Evolutionary conservation across 164 flowering plant species (phyloP), one percentile per base, ranked within the genome.

Genomic region (Cinnamomum micranthum): DNA sequence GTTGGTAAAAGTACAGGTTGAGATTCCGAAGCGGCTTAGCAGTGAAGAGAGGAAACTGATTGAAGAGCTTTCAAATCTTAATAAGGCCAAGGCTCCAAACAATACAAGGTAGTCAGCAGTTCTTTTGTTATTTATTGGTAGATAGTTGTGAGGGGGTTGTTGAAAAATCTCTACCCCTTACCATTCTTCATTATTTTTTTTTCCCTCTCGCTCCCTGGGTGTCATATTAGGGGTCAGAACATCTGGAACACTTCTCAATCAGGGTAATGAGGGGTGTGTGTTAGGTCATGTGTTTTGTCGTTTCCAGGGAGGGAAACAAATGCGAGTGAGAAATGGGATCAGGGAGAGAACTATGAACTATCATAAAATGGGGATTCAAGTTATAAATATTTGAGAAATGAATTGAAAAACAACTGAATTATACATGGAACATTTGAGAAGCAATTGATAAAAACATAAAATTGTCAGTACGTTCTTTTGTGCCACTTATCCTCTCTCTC

Each of bases 1-100:
- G 83, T 80, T 95, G 78, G 99, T 95, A 3, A 83, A 87, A 7
- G 95, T 95, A 50, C 96, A 93, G 78, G 97, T 95, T 6, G 99
- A 92, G 77, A 93, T 95, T 64, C 99, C 99, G 0, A 92, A 91
- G 76, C 80, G 89, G 78, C 73, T 93, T 77, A 93, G 91, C 73
- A 75, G 79, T 10, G 97, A 93, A 67, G 99, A 95, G 85, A 88
- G 81, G 82, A 93, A 92, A 82, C 92, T 93, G 22, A 78, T 95
- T 2, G 96, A 95, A 81, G 92, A 95, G 80, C 91, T 95, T 51
- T 87, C 96, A 13, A 81, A 78, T 66, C 82, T 93, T 17, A 87
- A 81, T 82, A 95, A 93, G 81, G 82, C 81, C 70, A 93, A 88
- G 82, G 81, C 91, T 62, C 83, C 90, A 19, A 86, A 73, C 76